phyloP scores from a whole-genome alignment of 2,329 filamentous ascomycete species.

The Fonsecaea erecta region DNA sequence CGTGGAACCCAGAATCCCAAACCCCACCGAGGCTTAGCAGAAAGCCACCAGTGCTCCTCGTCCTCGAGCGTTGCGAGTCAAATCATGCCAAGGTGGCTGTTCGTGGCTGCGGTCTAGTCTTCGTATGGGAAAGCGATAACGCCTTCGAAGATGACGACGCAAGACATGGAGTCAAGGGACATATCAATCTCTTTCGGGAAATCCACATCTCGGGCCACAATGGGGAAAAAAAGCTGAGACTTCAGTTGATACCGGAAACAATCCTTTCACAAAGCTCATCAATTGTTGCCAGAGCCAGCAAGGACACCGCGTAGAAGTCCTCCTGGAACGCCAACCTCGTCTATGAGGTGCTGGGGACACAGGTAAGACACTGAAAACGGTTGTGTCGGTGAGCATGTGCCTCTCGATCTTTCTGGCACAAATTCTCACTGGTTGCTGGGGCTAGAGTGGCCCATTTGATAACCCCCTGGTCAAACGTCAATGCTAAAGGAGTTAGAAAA shows the following conservation, averaged over 20 bases:
- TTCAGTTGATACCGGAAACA: neutral
- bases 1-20: neutral
- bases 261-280: neutral
- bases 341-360: neutral
- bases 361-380: neutral
- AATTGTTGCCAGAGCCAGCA: neutral
- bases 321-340: neutral
- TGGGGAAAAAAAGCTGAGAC: neutral
- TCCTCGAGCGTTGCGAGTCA: neutral
- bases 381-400: conserved; percentile 16
- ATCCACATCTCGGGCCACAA: neutral
- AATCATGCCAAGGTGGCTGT: conserved; percentile 16
- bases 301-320: neutral
- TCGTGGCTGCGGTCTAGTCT: conserved; percentile 19
- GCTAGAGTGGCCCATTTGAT: neutral
- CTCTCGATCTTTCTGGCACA: neutral
- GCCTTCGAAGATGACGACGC: conserved; percentile 17
- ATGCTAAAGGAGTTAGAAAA: conserved; percentile 9
- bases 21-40: neutral
- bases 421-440: conserved; percentile 2
- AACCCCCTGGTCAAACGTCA: conserved; percentile 14
- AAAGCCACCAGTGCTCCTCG: conserved; percentile 5
- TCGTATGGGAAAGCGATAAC: conserved; percentile 6
- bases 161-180: neutral
- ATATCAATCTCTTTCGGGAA: conserved; percentile 7